These are phyloP conservation scores for Letharia columbiana DNA, from an alignment of 495 filamentous ascomycete genomes.

Conservation along the genomic window DNA sequence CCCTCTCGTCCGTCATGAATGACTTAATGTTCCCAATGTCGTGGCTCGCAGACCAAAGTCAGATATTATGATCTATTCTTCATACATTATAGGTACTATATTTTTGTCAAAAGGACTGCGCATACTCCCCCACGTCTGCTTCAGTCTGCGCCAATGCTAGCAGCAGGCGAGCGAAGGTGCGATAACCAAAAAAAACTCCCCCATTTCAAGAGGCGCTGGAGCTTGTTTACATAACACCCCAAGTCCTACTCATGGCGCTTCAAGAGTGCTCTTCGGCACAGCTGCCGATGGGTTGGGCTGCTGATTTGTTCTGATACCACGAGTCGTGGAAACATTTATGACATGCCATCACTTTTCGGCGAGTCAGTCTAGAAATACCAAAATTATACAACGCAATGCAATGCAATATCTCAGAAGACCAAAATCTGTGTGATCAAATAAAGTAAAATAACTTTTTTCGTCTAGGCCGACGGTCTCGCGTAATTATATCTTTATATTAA, in stretches of 20 bases:
- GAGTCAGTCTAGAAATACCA: background rate
- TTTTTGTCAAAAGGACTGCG: background rate
- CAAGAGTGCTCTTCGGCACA: background rate
- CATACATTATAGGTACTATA: background rate
- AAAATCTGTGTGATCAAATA: background rate
- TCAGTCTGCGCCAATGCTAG: background rate
- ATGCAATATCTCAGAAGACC: background rate
- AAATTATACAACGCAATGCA: background rate
- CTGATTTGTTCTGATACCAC: background rate
- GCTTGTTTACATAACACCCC: background rate
- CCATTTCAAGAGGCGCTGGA: background rate
- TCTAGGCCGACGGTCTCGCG: too few species aligned
- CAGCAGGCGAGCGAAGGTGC: background rate
- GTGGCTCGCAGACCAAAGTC: constrained; percentile 4
- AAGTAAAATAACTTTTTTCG: too few species aligned
- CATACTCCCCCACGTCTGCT: background rate
- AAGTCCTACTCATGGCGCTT: background rate
- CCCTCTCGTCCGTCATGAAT: constrained; percentile 4
- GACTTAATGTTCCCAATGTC: constrained; percentile 4
- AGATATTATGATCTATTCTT: constrained; percentile 2
- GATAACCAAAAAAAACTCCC: background rate
- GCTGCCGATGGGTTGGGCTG: background rate
- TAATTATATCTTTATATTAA: too few species aligned
- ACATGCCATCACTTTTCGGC: background rate
- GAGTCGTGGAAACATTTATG: background rate